Percentiles rank a stretch among this genome's conserved stretches.
Evolutionary conservation across 345 rosid genomes (phyloP).

Genomic region (Brassica incana): DNA sequence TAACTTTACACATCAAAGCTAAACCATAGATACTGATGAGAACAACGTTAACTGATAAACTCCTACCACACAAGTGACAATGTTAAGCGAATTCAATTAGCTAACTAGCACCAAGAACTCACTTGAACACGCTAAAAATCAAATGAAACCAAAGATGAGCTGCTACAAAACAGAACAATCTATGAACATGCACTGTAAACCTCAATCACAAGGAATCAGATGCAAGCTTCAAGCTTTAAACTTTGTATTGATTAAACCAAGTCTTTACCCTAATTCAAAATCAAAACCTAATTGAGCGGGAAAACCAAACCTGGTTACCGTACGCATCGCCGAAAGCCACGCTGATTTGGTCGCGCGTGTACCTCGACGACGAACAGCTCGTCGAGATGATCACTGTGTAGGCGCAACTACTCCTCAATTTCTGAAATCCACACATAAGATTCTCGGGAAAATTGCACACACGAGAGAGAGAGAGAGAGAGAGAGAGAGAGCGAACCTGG

Average conservation of each 20-base stretch:
- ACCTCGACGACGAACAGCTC: constrained; percentile 75
- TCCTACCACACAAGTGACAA: too few species aligned
- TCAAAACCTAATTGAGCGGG: not conserved
- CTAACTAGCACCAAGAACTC: not conserved
- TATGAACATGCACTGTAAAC: not conserved
- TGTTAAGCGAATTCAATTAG: not conserved
- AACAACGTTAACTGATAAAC: not conserved
- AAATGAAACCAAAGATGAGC: too few species aligned
- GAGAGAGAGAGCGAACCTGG: constrained; percentile 44
- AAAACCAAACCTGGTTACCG: constrained; percentile 74
- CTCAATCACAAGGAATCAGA: not conserved
- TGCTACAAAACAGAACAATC: not conserved
- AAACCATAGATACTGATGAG: not conserved
- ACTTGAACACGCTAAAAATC: too few species aligned
- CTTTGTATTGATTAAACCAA: not conserved
- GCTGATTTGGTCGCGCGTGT: constrained; percentile 87
- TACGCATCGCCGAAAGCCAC: constrained; percentile 88
- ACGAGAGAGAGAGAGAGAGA: not conserved
- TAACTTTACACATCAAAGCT: not conserved
- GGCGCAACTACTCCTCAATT: constrained; percentile 55
- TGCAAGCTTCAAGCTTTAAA: not conserved
- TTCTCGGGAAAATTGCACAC: not conserved
- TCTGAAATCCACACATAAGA: constrained; percentile 30
- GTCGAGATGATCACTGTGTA: constrained; percentile 66
- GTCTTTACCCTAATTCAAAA: not conserved